Evolutionary conservation across 140 eudicot genomes (phyloP), one percentile per base, ranked within the genome.

Genomic region (Cichorium intybus): DNA sequence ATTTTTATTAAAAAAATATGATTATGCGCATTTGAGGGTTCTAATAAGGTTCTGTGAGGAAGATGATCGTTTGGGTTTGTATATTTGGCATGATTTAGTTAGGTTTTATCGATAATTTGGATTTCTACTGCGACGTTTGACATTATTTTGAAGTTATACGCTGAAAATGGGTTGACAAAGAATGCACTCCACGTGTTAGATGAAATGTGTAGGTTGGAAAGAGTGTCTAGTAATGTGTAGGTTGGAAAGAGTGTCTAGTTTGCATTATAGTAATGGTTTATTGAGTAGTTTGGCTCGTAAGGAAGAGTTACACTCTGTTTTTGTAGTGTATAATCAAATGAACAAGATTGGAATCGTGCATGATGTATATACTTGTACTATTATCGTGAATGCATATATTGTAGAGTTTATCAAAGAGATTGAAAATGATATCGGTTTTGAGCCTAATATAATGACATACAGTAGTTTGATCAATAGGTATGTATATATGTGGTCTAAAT

Each of bases 171-270:
- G 61, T 27, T 83, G 79, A 11, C 66, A 3, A 83, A 68, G 65
- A 58, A 85, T 77, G 98, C 93, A 47, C 66, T 88, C 69, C 62
- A 83, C 10, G 83, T 88, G 98, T 92, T 92, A 60, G 98, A 92
- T 83, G 81, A 81, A 69, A 85, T 92, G 93, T 71, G 73, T n/a
- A n/a, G n/a, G n/a, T n/a, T n/a, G n/a, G n/a, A n/a, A n/a, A n/a
- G n/a, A n/a, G n/a, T n/a, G n/a, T n/a, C n/a, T n/a, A n/a, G n/a
- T n/a, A n/a, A n/a, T n/a, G n/a, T n/a, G n/a, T 48, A 70, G 64
- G 80, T 69, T 70, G 11, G 95, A 96, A 1, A 56, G 89, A 22
- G 69, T 67, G 63, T 87, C 89, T n/a, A 81, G 96, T 64, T 50
- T 85, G 83, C 76, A 72, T 60, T 79, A 84, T 52, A 88, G 98